Conservation (phyloP, 306 rosid genomes). For the Gastrolobium villosum region DNA sequence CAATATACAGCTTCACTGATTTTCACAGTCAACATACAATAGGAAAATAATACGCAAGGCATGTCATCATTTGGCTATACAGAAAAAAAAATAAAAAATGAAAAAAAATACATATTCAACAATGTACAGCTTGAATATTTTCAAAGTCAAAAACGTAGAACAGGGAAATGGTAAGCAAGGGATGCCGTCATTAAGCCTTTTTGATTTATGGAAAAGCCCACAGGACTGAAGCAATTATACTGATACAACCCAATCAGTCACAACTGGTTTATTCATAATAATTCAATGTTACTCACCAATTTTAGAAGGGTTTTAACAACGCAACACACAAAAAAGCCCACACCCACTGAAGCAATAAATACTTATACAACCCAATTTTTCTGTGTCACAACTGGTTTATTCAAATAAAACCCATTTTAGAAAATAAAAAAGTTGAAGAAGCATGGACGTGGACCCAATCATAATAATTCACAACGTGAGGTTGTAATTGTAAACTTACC, state of each 20-base stretch:
- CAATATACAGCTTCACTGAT: slow-evolving; percentile 1
- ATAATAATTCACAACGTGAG: slow-evolving; percentile 56
- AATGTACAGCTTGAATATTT: slow-evolving; percentile 20
- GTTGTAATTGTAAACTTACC: slow-evolving; percentile 61
- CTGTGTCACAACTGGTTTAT: no score
- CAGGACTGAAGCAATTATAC: not conserved
- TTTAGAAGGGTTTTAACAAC: no score
- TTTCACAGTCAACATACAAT: not conserved
- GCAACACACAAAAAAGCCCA: no score
- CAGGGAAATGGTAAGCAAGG: not conserved
- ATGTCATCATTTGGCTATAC: slow-evolving; percentile 14
- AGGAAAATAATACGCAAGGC: not conserved
- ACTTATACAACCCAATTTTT: no score
- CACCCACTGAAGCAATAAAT: no score
- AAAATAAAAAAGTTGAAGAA: not conserved
- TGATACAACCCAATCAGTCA: not conserved
- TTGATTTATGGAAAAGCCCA: not conserved
- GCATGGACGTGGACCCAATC: slow-evolving; percentile 84
- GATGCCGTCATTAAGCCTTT: not conserved
- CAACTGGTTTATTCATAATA: not conserved
- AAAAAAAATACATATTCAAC: slow-evolving; percentile 14
- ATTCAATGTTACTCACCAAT: not conserved
- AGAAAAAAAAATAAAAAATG: no score
- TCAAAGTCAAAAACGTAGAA: slow-evolving; percentile 21
- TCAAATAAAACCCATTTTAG: no score